phyloP scores from a whole-genome alignment of 2,329 filamentous ascomycete genomes.

The Madurella mycetomatis region DNA sequence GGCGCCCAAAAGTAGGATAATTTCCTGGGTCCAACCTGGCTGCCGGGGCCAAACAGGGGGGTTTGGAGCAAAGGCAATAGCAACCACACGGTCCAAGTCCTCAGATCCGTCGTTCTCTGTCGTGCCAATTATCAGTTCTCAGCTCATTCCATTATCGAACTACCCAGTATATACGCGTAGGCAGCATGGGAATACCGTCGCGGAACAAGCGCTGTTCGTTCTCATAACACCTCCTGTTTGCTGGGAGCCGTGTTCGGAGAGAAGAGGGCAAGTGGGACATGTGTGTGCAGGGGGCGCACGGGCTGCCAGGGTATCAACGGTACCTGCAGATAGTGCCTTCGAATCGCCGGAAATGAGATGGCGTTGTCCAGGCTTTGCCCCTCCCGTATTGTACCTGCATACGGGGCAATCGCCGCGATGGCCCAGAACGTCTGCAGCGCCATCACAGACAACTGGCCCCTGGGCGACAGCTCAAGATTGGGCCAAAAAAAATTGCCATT shows the following conservation, averaged over 20 bases:
- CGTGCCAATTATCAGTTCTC: no score
- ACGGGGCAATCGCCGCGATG: not conserved
- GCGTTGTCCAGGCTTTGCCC: not conserved
- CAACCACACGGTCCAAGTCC: not conserved
- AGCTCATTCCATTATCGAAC: no score
- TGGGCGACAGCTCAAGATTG: no score
- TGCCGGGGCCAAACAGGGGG: conserved; percentile 15
- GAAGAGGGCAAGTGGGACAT: not conserved
- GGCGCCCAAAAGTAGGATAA: conserved; percentile 11
- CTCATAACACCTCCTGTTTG: not conserved
- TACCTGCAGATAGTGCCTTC: conserved; percentile 15
- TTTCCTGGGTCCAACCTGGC: conserved; percentile 10
- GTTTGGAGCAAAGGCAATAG: not conserved
- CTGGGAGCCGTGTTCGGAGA: not conserved
- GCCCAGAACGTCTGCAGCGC: not conserved
- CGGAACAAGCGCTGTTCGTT: no score
- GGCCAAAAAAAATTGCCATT: no score
- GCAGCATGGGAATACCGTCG: no score
- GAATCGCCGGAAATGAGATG: conserved; percentile 17
- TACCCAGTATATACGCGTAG: no score
- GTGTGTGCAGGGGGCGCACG: not conserved
- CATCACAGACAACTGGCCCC: no score
- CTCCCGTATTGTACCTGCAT: conserved; percentile 15
- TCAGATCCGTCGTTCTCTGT: not conserved
- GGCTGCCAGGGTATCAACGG: not conserved